phyloP scores from a whole-genome alignment of 768 basidiomycete genomes.

The Boletus sp. region DNA sequence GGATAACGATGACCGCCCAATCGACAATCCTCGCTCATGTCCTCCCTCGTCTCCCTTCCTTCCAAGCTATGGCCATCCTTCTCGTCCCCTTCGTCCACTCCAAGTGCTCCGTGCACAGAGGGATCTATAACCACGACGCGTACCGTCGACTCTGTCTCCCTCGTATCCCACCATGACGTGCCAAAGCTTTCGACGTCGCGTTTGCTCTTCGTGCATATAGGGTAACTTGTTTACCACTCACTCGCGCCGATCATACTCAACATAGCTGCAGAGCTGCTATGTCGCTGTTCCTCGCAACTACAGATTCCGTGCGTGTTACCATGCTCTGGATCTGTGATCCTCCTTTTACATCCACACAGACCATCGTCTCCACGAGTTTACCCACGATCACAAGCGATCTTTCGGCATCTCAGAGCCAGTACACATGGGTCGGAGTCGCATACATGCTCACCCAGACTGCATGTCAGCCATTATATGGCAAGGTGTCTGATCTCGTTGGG shows the following conservation, averaged over 20 bases:
- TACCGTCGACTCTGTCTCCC: conserved; percentile 22
- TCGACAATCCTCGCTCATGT: conserved; percentile 16
- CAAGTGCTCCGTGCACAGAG: conserved; percentile 15
- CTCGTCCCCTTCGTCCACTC: conserved; percentile 1
- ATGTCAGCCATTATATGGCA: conserved; percentile 79
- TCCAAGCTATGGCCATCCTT: conserved; percentile 6
- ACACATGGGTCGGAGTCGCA: conserved; percentile 82
- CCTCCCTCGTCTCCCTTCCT: conserved; percentile 6
- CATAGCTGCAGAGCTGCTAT: conserved; percentile 58
- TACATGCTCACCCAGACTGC: conserved; percentile 87
- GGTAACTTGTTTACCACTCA: conserved; percentile 39
- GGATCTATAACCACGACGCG: conserved; percentile 16
- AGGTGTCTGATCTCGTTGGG: conserved; percentile 74
- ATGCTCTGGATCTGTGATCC: neutral
- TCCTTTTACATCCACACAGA: conserved; percentile 31
- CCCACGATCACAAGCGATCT: conserved; percentile 78
- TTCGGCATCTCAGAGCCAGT: conserved; percentile 63
- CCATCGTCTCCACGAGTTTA: conserved; percentile 78
- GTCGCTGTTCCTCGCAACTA: conserved; percentile 81
- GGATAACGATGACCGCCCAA: conserved; percentile 3
- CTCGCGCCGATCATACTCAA: conserved; percentile 12
- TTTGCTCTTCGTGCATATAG: conserved; percentile 63
- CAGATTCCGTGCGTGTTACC: conserved; percentile 62
- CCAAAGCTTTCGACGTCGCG: conserved; percentile 48
- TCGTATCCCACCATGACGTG: conserved; percentile 19